Conservation (phyloP, 2,329 filamentous ascomycete genomes). For the Trichoderma gracile region DNA sequence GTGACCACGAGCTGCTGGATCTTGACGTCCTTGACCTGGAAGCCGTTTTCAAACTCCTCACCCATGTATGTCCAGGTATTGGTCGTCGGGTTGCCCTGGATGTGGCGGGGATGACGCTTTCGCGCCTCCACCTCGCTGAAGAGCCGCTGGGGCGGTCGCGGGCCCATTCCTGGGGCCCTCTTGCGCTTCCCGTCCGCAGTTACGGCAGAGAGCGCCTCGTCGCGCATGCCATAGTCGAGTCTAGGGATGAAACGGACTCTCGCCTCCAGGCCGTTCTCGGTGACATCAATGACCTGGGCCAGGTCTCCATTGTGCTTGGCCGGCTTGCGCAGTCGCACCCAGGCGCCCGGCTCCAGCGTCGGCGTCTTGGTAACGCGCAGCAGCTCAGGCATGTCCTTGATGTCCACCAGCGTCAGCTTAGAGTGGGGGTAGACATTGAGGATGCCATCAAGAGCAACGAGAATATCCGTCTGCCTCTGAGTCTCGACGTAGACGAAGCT, state of each 20-base stretch:
- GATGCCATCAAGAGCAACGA: conserved; percentile 78
- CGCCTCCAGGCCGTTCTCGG: conserved; percentile 87
- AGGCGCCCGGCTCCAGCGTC: conserved; percentile 80
- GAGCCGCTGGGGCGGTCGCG: conserved; percentile 79
- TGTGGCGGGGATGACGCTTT: conserved; percentile 71
- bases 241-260: conserved; percentile 85
- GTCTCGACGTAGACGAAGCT: conserved; percentile 97
- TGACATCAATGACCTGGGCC: conserved; percentile 88
- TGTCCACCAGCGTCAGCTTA: conserved; percentile 84
- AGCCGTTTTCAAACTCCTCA: conserved; percentile 90
- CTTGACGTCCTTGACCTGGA: conserved; percentile 90
- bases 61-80: conserved; percentile 83
- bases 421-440: conserved; percentile 86
- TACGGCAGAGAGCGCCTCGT: conserved; percentile 59
- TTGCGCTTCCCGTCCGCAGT: conserved; percentile 74
- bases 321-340: conserved; percentile 81
- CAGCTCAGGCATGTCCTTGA: conserved; percentile 98
- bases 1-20: conserved; percentile 82
- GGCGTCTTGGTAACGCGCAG: conserved; percentile 85
- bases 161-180: conserved; percentile 60
- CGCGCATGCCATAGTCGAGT: conserved; percentile 85
- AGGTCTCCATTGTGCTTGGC: conserved; percentile 85
- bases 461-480: conserved; percentile 79
- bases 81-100: conserved; percentile 69
- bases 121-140: conserved; percentile 93